phyloP scores from a whole-genome alignment of 164 flowering plant species.

The Houttuynia cordata region DNA sequence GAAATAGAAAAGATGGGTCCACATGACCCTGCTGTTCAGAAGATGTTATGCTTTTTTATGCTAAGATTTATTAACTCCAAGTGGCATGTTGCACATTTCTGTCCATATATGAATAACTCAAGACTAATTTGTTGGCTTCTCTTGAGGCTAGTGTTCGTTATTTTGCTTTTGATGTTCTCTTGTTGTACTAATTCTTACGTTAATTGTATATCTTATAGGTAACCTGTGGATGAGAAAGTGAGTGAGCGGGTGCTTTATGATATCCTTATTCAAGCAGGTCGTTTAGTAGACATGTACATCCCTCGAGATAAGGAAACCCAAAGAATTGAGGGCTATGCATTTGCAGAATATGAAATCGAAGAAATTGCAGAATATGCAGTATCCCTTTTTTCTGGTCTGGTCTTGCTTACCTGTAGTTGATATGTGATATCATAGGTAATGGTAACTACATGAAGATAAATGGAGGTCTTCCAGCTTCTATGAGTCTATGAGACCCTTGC shows the following conservation, averaged over 20 bases:
- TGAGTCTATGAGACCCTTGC: too few species aligned
- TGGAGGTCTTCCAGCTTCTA: too few species aligned
- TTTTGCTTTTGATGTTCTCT: not conserved
- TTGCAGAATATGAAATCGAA: conserved; percentile 78
- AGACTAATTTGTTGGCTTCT: not conserved
- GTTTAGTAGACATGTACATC: conserved; percentile 54
- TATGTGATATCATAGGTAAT: too few species aligned
- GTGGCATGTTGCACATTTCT: too few species aligned
- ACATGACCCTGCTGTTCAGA: too few species aligned
- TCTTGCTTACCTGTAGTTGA: conserved; percentile 14
- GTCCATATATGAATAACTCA: too few species aligned
- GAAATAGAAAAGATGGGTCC: too few species aligned
- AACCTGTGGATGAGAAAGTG: conserved; percentile 86
- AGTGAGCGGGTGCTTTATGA: conserved; percentile 75
- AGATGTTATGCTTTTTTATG: too few species aligned
- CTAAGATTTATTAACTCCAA: too few species aligned
- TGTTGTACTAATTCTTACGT: not conserved
- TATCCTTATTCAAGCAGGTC: conserved; percentile 81
- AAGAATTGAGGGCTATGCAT: conserved; percentile 73
- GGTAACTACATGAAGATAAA: too few species aligned
- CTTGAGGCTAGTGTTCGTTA: not conserved
- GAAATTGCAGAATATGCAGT: conserved; percentile 82
- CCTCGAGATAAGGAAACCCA: conserved; percentile 76
- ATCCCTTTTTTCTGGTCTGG: conserved; percentile 79
- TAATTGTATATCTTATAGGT: conserved; percentile 24